phyloP scores from a whole-genome alignment of 768 basidiomycete species.

The Suillus subaureus region DNA sequence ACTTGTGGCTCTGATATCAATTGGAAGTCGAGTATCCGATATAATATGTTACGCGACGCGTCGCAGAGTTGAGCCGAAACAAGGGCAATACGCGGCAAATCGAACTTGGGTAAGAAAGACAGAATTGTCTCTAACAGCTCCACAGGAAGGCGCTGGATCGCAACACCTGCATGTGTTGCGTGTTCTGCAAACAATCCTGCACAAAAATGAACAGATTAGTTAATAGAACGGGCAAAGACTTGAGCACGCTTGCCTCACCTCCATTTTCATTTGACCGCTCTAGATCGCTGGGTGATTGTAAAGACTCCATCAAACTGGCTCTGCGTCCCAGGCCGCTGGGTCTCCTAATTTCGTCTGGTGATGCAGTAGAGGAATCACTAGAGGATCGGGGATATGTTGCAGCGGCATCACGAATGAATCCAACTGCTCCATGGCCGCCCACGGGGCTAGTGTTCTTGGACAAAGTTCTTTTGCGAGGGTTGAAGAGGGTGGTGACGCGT shows the following conservation, averaged over 20 bases:
- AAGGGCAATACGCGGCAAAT: constrained; percentile 25
- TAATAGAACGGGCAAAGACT: constrained; percentile 24
- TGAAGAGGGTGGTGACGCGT: constrained; percentile 32
- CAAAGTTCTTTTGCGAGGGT: constrained; percentile 22
- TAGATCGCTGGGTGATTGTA: constrained; percentile 11
- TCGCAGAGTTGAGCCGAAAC: constrained; percentile 26
- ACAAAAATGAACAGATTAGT: constrained; percentile 8
- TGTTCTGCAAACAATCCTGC: neutral
- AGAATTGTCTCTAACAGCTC: constrained; percentile 24
- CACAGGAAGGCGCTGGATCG: constrained; percentile 19
- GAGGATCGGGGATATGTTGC: constrained; percentile 26
- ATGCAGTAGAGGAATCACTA: constrained; percentile 19
- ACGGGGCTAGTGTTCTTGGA: constrained; percentile 16
- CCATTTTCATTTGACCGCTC: neutral
- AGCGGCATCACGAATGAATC: constrained; percentile 17
- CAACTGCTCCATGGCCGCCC: constrained; percentile 17
- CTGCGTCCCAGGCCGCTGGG: constrained; percentile 35
- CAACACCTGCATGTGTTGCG: neutral
- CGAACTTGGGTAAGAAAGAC: constrained; percentile 20
- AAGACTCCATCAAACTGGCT: constrained; percentile 27
- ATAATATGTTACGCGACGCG: constrained; percentile 24
- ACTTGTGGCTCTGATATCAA: constrained; percentile 14
- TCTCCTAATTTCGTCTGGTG: constrained; percentile 35
- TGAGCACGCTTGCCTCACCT: constrained; percentile 8
- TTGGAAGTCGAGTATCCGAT: constrained; percentile 25